Percentiles rank a stretch among this genome's conserved stretches.
phyloP scores from a whole-genome alignment of 768 basidiomycete genomes.

The Hypsizygus marmoreus region DNA sequence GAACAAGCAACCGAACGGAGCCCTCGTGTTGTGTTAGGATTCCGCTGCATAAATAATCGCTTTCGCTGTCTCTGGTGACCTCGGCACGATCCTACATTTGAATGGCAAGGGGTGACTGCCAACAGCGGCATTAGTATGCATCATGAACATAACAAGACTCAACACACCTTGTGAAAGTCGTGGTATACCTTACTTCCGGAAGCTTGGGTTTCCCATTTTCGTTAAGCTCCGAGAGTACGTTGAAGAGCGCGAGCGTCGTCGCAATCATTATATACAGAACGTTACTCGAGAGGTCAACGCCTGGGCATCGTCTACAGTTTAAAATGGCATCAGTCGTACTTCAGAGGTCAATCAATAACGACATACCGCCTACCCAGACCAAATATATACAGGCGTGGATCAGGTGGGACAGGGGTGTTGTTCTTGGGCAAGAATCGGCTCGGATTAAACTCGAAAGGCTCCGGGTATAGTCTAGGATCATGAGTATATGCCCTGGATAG shows the following conservation, averaged over 20 bases:
- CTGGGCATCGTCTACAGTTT: neutral
- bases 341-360: neutral
- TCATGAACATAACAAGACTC: no score
- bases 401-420: neutral
- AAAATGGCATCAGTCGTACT: neutral
- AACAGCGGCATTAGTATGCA: no score
- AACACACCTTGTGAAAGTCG: no score
- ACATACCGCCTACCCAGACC: slow-evolving; percentile 5
- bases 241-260: neutral
- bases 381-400: neutral
- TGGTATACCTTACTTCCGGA: no score
- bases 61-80: neutral
- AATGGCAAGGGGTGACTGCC: neutral
- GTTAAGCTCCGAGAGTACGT: neutral
- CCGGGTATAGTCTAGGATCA: neutral
- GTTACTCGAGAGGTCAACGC: neutral
- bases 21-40: neutral
- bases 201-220: no score
- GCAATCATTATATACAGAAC: neutral
- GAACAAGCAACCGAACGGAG: no score
- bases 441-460: slow-evolving; percentile 1
- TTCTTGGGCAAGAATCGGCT: neutral
- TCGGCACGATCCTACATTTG: neutral
- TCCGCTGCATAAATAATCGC: neutral
- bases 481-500: neutral